A percentile compares a stretch with the other conserved stretches of the same genome.
phyloP scores from a whole-genome alignment of 2,329 filamentous ascomycete species.

The Dactylellina leptospora region DNA sequence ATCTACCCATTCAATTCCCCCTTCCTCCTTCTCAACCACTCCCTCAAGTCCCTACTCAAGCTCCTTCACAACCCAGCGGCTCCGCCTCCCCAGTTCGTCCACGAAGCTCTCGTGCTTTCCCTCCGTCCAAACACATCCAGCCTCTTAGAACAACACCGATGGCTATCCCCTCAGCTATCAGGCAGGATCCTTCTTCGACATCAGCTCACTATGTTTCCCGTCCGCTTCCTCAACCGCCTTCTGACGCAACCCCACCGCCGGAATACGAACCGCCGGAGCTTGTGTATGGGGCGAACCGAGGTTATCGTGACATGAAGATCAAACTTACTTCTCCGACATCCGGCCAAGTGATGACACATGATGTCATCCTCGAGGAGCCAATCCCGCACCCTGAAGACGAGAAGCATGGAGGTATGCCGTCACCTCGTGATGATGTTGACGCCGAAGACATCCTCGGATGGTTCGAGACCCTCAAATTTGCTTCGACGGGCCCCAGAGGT shows the following conservation, averaged over 20 bases:
- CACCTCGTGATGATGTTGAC: constrained; percentile 48
- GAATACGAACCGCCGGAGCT: constrained; percentile 40
- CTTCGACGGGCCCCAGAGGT: constrained; percentile 35
- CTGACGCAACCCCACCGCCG: constrained; percentile 44
- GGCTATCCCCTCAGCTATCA: constrained; percentile 32
- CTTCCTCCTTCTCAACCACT: constrained; percentile 28
- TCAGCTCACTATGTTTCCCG: constrained; percentile 41
- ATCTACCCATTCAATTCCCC: constrained; percentile 39
- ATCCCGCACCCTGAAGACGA: constrained; percentile 27
- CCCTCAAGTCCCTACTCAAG: neutral
- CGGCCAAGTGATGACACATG: constrained; percentile 24
- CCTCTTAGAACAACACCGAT: constrained; percentile 48
- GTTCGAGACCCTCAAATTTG: constrained; percentile 51
- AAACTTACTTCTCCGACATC: constrained; percentile 35
- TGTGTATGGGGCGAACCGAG: constrained; percentile 8
- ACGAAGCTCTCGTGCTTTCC: constrained; percentile 36
- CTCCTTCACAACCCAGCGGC: neutral
- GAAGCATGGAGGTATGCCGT: constrained; percentile 19
- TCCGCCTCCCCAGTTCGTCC: constrained; percentile 25
- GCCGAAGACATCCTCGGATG: constrained; percentile 48
- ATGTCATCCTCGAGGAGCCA: constrained; percentile 41
- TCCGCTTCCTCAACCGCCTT: constrained; percentile 42
- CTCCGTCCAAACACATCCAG: constrained; percentile 39
- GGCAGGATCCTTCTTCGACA: constrained; percentile 27
- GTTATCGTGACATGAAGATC: constrained; percentile 45